Conservation (phyloP, 2,329 filamentous ascomycete species). For the Byssochlamys sp. region DNA sequence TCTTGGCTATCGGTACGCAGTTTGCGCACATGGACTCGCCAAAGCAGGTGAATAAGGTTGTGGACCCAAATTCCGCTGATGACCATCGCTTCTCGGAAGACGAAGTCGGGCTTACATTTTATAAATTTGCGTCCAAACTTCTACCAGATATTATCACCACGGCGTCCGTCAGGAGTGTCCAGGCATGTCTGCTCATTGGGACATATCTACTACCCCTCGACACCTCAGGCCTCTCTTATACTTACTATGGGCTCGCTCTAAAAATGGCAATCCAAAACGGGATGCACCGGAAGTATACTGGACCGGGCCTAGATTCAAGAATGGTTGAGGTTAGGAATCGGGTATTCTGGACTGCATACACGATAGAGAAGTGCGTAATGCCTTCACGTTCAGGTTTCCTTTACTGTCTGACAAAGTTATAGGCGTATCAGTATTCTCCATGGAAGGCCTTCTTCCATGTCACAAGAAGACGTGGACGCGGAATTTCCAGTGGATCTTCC, state of each 20-base stretch:
- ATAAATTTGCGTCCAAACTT: conserved; percentile 46
- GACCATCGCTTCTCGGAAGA: conserved; percentile 40
- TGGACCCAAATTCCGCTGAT: conserved; percentile 16
- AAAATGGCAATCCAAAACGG: conserved; percentile 53
- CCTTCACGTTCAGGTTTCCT: neutral
- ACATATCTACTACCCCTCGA: conserved; percentile 49
- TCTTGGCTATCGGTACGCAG: conserved; percentile 36
- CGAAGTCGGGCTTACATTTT: conserved; percentile 47
- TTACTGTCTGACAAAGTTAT: conserved; percentile 3
- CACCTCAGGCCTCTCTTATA: conserved; percentile 48
- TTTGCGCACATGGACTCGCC: conserved; percentile 35
- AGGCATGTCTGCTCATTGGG: conserved; percentile 48
- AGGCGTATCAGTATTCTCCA: conserved; percentile 50
- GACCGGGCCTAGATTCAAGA: conserved; percentile 38
- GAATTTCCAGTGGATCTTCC: conserved; percentile 42
- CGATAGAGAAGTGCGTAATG: conserved; percentile 42
- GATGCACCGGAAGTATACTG: conserved; percentile 47
- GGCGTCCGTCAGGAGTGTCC: conserved; percentile 49
- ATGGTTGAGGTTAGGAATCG: conserved; percentile 46
- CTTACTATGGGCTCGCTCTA: conserved; percentile 47
- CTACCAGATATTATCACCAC: conserved; percentile 49
- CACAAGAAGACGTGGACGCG: conserved; percentile 45
- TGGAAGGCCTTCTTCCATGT: conserved; percentile 46
- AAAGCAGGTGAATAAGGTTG: conserved; percentile 25
- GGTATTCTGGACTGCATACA: conserved; percentile 51